phyloP scores from a whole-genome alignment of 139 green algal genomes.

The Chlorella sp. region DNA sequence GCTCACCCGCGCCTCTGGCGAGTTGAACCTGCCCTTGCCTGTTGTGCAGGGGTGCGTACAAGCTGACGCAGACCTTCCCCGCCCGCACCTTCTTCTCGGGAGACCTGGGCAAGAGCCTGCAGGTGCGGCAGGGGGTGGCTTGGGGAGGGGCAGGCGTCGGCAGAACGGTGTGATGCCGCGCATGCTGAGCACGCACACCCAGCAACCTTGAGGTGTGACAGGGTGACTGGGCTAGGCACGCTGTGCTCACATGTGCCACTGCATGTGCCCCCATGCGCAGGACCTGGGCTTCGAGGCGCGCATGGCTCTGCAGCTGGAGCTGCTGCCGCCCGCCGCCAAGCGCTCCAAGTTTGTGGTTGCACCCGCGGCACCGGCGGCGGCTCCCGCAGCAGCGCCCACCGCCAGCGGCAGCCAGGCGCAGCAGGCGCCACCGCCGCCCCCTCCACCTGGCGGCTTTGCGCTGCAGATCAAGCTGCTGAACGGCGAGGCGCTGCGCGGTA shows the following conservation, averaged over 20 bases:
- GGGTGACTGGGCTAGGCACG: neutral
- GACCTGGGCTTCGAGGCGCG: constrained; percentile 1
- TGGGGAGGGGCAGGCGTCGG: neutral
- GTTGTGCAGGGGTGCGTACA: constrained; percentile 13
- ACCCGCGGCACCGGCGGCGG: neutral
- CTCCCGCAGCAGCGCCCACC: neutral
- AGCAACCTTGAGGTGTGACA: neutral
- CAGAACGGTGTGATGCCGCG: no score
- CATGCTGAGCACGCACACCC: no score
- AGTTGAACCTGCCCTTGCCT: no score
- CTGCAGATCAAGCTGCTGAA: constrained; percentile 22
- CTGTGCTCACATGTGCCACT: neutral
- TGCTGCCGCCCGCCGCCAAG: constrained; percentile 7
- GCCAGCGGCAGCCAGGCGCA: neutral
- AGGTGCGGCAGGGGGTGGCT: neutral
- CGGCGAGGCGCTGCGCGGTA: constrained; percentile 6
- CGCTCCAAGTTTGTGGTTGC: neutral
- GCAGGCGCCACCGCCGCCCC: neutral
- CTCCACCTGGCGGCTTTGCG: no score
- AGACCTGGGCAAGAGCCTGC: constrained; percentile 14
- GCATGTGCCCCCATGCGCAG: neutral
- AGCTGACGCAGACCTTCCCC: constrained; percentile 2
- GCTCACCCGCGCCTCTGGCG: no score
- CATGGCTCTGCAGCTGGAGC: constrained; percentile 1
- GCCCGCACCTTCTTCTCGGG: constrained; percentile 16